A percentile compares a stretch with the other conserved stretches of the same genome.
Evolutionary conservation across 2,329 filamentous ascomycete species (phyloP).

Genomic region (Talaromyces piceae): DNA sequence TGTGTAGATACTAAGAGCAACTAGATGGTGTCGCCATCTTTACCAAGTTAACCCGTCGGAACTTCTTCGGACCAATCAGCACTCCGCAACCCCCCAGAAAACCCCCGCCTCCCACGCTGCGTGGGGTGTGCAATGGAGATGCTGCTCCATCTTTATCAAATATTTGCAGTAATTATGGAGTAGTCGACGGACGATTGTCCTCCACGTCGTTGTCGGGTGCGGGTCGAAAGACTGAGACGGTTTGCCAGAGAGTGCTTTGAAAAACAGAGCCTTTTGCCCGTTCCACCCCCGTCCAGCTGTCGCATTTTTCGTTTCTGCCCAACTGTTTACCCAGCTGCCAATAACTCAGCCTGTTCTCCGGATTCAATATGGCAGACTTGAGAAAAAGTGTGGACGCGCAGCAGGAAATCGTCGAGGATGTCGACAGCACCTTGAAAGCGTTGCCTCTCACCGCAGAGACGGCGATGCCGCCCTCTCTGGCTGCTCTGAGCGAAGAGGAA

Average conservation of each 20-base stretch:
- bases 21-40: too few relatives aligned
- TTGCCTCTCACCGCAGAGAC: neutral
- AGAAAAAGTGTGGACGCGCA: constrained; percentile 3
- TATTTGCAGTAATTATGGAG: neutral
- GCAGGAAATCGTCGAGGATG: constrained; percentile 2
- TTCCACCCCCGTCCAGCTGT: neutral
- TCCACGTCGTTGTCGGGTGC: neutral
- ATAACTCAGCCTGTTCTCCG: neutral
- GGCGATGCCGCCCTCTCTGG: constrained; percentile 5
- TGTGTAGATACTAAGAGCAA: too few relatives aligned
- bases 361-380: neutral
- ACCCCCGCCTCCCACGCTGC: neutral
- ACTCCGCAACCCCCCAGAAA: neutral
- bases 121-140: neutral
- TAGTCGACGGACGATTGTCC: neutral
- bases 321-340: neutral
- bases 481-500: constrained; percentile 12
- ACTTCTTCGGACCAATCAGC: neutral
- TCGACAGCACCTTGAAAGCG: neutral
- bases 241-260: neutral
- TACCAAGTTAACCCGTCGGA: too few relatives aligned
- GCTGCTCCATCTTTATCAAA: neutral
- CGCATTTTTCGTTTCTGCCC: neutral
- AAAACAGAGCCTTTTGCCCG: neutral
- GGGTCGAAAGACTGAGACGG: neutral